Evolutionary conservation across 2,329 filamentous ascomycete species (phyloP).

Genomic region (Alternaria sp.): DNA sequence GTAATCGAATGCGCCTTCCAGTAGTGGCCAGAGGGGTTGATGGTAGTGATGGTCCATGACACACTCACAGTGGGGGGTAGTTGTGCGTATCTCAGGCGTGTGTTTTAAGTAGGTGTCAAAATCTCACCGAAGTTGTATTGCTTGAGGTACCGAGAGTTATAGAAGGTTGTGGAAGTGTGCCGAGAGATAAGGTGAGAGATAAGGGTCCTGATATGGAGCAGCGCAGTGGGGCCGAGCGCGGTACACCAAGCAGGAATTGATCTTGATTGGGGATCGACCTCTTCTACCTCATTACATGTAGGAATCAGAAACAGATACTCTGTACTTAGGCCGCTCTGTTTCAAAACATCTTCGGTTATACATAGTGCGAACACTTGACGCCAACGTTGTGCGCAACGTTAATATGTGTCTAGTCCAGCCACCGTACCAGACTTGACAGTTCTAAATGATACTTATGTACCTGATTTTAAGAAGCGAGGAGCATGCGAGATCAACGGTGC

Average conservation of each 20-base stretch:
- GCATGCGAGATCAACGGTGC: background rate
- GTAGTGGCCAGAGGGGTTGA: conserved; percentile 29
- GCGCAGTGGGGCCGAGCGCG: background rate
- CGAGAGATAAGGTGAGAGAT: conserved; percentile 23
- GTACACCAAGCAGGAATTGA: background rate
- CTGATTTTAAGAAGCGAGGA: background rate
- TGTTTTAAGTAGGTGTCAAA: background rate
- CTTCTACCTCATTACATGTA: background rate
- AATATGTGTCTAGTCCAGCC: background rate
- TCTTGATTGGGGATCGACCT: background rate
- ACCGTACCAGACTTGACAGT: background rate
- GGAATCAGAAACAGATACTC: background rate
- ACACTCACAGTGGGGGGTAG: background rate
- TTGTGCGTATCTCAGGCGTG: background rate
- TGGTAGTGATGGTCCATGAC: conserved; percentile 28
- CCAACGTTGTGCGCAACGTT: background rate
- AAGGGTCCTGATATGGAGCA: conserved; percentile 11
- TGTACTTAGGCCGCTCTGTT: background rate
- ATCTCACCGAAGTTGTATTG: background rate
- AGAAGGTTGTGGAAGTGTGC: conserved; percentile 3
- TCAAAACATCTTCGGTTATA: background rate
- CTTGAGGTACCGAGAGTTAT: background rate
- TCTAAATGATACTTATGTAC: background rate
- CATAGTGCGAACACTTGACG: background rate
- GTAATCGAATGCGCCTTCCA: conserved; percentile 28